These are phyloP conservation scores for Maudiozyma turicensis DNA, from an alignment of 805 yeast species.

Conservation along the genomic window DNA sequence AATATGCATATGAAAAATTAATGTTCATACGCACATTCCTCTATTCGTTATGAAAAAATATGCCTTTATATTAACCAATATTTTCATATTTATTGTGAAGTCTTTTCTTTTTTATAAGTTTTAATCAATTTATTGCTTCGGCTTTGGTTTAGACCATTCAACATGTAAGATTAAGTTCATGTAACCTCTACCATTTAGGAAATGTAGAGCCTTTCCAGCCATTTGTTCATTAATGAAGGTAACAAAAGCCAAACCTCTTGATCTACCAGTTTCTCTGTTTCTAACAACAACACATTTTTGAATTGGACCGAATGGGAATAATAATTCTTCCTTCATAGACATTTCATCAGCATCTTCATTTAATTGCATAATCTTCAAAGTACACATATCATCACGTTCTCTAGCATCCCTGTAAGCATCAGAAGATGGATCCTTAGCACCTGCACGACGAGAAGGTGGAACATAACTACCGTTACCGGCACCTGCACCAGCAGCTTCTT, in stretches of 20 bases:
- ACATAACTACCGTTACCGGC: constrained; percentile 40
- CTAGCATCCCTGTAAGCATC: constrained; percentile 36
- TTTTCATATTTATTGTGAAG: neutral
- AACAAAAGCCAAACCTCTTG: constrained; percentile 93
- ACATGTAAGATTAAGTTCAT: constrained; percentile 71
- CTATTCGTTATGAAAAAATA: too few species aligned
- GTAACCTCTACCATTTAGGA: constrained; percentile 83
- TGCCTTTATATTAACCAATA: neutral
- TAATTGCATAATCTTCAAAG: constrained; percentile 85
- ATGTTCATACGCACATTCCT: too few species aligned
- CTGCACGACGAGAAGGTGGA: constrained; percentile 46
- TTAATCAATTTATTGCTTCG: constrained; percentile 2
- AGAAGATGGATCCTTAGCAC: constrained; percentile 33
- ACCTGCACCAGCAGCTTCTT: constrained; percentile 25
- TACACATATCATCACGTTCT: constrained; percentile 76
- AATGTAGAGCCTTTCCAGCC: constrained; percentile 72
- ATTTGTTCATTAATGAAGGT: constrained; percentile 56
- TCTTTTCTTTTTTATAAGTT: neutral
- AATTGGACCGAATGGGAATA: constrained; percentile 54
- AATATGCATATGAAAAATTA: neutral
- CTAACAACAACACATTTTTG: constrained; percentile 76
- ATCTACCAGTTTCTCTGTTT: constrained; percentile 87
- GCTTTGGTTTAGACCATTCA: constrained; percentile 46
- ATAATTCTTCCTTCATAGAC: constrained; percentile 62
- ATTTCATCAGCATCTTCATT: constrained; percentile 78